These are phyloP conservation scores for Dalbergia oliveri DNA, from an alignment of 306 rosid species.

Conservation along the genomic window DNA sequence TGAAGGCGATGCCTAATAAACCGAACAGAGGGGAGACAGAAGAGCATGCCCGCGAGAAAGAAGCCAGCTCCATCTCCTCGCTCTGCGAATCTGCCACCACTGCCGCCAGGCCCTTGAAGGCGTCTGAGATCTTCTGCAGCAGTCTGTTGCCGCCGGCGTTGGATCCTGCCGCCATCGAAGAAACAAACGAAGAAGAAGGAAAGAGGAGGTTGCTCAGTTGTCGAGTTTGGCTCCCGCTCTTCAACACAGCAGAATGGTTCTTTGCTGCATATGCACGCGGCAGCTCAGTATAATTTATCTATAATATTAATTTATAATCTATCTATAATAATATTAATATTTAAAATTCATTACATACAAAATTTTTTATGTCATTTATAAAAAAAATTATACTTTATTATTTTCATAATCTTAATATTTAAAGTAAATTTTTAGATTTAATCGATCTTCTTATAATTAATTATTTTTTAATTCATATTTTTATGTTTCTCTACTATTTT, in stretches of 20 bases:
- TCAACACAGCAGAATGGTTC: neutral
- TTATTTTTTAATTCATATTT: no score
- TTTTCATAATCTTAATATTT: no score
- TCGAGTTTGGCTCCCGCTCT: neutral
- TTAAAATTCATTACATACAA: no score
- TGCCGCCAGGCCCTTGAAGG: conserved; percentile 70
- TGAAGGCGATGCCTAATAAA: conserved; percentile 92
- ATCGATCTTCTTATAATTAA: no score
- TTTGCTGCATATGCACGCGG: conserved; percentile 5
- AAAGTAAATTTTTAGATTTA: no score
- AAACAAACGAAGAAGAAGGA: neutral
- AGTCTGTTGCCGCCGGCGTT: conserved; percentile 46
- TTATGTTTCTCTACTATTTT: no score
- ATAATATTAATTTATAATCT: no score
- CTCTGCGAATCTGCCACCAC: conserved; percentile 58
- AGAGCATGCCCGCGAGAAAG: conserved; percentile 83
- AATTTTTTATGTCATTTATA: no score
- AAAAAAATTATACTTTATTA: no score
- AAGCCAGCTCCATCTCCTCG: conserved; percentile 62
- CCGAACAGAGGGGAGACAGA: conserved; percentile 88
- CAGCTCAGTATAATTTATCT: no score
- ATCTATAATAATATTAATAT: no score
- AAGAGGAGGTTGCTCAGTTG: neutral
- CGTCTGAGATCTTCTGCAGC: conserved; percentile 66
- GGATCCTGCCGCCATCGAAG: conserved; percentile 64